Evolutionary conservation across 805 yeast genomes (phyloP).

Genomic region (Saccharomycopsis malanga): DNA sequence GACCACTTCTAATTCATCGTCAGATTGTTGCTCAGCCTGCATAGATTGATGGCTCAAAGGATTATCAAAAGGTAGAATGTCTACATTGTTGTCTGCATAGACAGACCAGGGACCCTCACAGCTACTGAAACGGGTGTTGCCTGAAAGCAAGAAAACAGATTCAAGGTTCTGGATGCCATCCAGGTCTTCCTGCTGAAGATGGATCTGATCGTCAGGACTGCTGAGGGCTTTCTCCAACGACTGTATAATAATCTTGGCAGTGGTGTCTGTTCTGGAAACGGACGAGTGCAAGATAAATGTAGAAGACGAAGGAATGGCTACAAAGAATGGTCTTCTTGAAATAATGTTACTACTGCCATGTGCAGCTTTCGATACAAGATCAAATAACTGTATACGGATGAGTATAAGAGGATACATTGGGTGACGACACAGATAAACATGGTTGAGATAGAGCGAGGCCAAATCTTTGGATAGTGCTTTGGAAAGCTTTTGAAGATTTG

Average conservation of each 20-base stretch:
- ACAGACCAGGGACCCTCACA: slow-evolving; percentile 63
- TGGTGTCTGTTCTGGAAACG: slow-evolving; percentile 34
- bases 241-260: slow-evolving; percentile 50
- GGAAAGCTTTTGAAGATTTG: slow-evolving; percentile 46
- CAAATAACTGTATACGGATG: slow-evolving; percentile 64
- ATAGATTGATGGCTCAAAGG: slow-evolving; percentile 34
- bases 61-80: slow-evolving; percentile 53
- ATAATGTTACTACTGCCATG: slow-evolving; percentile 36
- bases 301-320: slow-evolving; percentile 62
- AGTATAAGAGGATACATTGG: slow-evolving; percentile 54
- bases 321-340: slow-evolving; percentile 54
- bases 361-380: slow-evolving; percentile 28
- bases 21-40: slow-evolving; percentile 2
- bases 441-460: slow-evolving; percentile 48
- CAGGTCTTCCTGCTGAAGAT: slow-evolving; percentile 30
- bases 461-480: slow-evolving; percentile 41
- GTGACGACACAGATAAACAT: slow-evolving; percentile 60
- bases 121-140: slow-evolving; percentile 53
- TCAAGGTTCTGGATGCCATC: slow-evolving; percentile 30
- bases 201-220: slow-evolving; percentile 24
- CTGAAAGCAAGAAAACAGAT: slow-evolving; percentile 50
- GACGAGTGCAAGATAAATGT: slow-evolving; percentile 56
- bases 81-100: slow-evolving; percentile 63
- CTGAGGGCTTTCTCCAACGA: slow-evolving; percentile 50
- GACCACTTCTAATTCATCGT: slow-evolving; percentile 17